Conservation (phyloP, 2,329 filamentous ascomycete species). For the Chaetomium sp. region DNA sequence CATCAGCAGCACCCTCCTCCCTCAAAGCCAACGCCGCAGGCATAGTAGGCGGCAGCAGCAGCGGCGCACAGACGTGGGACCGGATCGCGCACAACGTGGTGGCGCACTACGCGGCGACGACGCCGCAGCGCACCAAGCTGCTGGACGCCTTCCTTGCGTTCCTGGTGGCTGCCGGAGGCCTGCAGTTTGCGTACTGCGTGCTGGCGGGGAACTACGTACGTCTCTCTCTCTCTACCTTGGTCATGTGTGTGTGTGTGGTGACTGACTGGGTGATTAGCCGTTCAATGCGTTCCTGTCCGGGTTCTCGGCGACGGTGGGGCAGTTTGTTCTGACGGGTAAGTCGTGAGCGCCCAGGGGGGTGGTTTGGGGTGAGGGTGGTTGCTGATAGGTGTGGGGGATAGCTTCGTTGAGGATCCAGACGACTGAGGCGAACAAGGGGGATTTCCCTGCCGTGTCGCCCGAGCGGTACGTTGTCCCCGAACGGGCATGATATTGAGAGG, state of each 20-base stretch:
- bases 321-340: constrained; percentile 92
- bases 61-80: constrained; percentile 45
- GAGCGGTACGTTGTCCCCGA: constrained; percentile 64
- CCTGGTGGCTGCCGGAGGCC: constrained; percentile 77
- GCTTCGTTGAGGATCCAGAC: constrained; percentile 88
- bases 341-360: constrained; percentile 26
- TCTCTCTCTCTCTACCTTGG: constrained; percentile 36
- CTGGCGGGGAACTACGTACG: constrained; percentile 92
- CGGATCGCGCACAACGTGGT: constrained; percentile 71
- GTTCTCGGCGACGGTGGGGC: constrained; percentile 91
- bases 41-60: constrained; percentile 7
- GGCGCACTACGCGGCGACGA: constrained; percentile 76
- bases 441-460: constrained; percentile 75
- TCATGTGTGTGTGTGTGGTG: no score
- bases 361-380: not conserved
- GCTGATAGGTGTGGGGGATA: constrained; percentile 37
- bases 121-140: constrained; percentile 88
- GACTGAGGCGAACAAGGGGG: constrained; percentile 75
- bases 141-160: constrained; percentile 91
- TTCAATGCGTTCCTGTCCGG: constrained; percentile 99
- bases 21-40: constrained; percentile 1
- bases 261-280: constrained; percentile 59
- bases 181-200: constrained; percentile 94
- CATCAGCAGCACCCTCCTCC: not conserved
- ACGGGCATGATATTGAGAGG: not conserved